Conservation (phyloP, 208 protist species). For the Trichomonas gallinae region DNA sequence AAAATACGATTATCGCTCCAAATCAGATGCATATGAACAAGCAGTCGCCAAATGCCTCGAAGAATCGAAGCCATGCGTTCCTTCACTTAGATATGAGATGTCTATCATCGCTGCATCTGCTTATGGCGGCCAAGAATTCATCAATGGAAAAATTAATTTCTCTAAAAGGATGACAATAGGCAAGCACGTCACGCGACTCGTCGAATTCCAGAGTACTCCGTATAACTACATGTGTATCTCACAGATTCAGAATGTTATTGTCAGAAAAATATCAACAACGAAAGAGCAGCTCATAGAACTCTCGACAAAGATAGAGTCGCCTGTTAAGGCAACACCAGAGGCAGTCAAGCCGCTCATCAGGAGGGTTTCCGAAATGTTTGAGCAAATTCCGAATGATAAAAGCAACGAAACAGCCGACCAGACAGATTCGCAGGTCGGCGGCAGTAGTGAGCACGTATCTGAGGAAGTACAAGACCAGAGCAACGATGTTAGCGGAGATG, state of each 20-base stretch:
- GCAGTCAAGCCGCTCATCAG: not conserved
- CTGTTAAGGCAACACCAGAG: not conserved
- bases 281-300: not conserved
- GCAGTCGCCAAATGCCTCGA: not conserved
- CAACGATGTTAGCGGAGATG: no score
- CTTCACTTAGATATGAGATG: not conserved
- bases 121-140: not conserved
- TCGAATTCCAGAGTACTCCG: not conserved
- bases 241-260: not conserved
- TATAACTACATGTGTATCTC: not conserved
- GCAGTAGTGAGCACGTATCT: no score
- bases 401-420: no score
- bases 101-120: not conserved
- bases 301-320: not conserved
- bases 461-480: no score
- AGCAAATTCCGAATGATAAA: no score
- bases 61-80: not conserved
- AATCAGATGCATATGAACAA: not conserved
- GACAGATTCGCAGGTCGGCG: no score
- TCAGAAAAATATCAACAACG: not conserved
- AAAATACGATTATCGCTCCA: not conserved
- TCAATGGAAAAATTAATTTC: not conserved
- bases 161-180: not conserved
- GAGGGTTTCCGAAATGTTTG: not conserved
- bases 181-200: not conserved